Conservation (phyloP, 2,329 filamentous ascomycete genomes). For the Monosporascus sp. region DNA sequence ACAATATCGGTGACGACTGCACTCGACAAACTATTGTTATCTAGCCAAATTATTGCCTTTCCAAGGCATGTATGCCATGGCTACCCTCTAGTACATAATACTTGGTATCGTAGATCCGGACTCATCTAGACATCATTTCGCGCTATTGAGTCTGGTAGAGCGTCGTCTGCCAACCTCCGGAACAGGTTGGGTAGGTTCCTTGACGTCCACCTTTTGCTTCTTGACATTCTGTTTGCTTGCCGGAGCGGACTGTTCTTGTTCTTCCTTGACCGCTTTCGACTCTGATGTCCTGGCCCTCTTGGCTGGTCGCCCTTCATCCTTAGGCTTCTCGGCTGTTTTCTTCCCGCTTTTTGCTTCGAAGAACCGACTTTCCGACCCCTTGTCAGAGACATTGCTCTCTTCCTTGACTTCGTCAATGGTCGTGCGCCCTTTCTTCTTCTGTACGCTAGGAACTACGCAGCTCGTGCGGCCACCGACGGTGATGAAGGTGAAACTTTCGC, state of each 20-base stretch:
- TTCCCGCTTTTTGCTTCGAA: slow-evolving; percentile 11
- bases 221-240: background rate
- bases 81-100: too few relatives aligned
- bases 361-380: slow-evolving; percentile 15
- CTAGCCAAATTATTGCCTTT: background rate
- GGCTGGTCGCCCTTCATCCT: slow-evolving; percentile 9
- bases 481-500: slow-evolving; percentile 77
- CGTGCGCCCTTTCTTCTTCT: slow-evolving; percentile 65
- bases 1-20: background rate
- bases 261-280: slow-evolving; percentile 12
- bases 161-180: slow-evolving; percentile 17
- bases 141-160: slow-evolving; percentile 16
- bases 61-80: background rate
- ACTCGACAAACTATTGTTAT: background rate
- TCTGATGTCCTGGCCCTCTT: slow-evolving; percentile 16
- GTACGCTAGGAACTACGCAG: slow-evolving; percentile 76
- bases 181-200: slow-evolving; percentile 12
- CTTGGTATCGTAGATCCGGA: background rate
- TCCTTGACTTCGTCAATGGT: slow-evolving; percentile 35
- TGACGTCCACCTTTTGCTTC: slow-evolving; percentile 6
- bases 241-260: slow-evolving; percentile 15
- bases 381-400: slow-evolving; percentile 6
- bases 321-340: slow-evolving; percentile 5
- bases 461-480: slow-evolving; percentile 90
- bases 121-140: background rate